Evolutionary conservation across 257 asterid species (phyloP), one percentile per base, ranked within the genome.

Genomic region (Solanum tacnaense): DNA sequence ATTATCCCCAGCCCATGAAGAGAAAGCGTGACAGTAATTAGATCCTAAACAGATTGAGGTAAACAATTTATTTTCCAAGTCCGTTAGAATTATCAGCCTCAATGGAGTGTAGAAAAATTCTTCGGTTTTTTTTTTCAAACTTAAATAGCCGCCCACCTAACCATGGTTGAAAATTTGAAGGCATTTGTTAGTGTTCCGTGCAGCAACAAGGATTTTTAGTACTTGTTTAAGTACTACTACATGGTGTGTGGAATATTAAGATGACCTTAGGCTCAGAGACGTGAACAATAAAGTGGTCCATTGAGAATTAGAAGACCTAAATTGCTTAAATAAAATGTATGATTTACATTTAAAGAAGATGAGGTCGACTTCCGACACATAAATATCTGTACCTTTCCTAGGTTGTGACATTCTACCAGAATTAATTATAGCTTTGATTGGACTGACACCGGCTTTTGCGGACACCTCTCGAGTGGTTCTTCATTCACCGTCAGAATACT

Each of bases 391-490:
- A 85, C 44, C 81, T 85, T 85, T 85, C 87, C 29, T 13, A 52
- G 25, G 60, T 84, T 84, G 78, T 67, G 78, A 84, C 87, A 84
- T 84, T 62, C 87, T 36, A 84, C 78, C 87, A 84, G 31, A 81
- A 81, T 81, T 81, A 46, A 46, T 81, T 81, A 46, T 81, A 29
- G 67, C 70, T 49, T 81, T 81, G 70, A 81, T 46, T 35, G 41
- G 85, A 81, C n/a, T 49, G 44, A 46, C 23, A 58, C 85, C 85
- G 41, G 20, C 44, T 38, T 46, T 49, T 29, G 12, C 70, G 41
- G 85, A 29, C 56, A 49, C 27, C 20, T 49, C 32, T 39, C 4
- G 46, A 39, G 4, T 29, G 18, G 20, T 29, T 9, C 13, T 2
- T 27, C 23, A 52, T 52, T 16, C 3, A 52, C 60, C 3, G 9